phyloP scores from a whole-genome alignment of 768 basidiomycete genomes.

The Scleroderma bovista region DNA sequence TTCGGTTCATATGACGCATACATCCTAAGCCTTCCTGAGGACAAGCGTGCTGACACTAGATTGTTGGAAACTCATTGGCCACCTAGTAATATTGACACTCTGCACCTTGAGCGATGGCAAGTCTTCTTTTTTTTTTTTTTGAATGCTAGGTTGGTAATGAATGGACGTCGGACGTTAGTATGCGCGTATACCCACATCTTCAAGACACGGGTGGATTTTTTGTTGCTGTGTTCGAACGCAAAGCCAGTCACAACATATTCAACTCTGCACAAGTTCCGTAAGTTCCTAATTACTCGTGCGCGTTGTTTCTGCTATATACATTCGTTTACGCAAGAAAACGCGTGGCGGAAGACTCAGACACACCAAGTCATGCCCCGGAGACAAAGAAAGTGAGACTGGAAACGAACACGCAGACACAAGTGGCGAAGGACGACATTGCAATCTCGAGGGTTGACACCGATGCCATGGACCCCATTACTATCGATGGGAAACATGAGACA shows the following conservation, averaged over 20 bases:
- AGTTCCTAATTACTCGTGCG: background rate
- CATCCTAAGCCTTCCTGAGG: conserved; percentile 43
- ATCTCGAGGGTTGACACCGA: conserved; percentile 2
- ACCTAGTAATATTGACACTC: conserved; percentile 50
- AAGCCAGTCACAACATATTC: conserved; percentile 9
- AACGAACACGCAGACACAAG: conserved; percentile 10
- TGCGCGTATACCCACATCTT: conserved; percentile 90
- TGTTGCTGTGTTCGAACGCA: conserved; percentile 79
- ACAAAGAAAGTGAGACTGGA: conserved; percentile 47
- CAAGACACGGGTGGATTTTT: conserved; percentile 99
- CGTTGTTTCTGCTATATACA: no score
- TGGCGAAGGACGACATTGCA: conserved; percentile 2
- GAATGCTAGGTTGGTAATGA: no score
- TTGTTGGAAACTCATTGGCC: conserved; percentile 79
- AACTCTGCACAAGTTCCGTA: conserved; percentile 13
- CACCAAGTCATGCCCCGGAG: conserved; percentile 29
- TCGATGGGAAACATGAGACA: conserved; percentile 2
- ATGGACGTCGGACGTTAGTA: conserved; percentile 44
- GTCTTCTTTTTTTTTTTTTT: conserved; percentile 10
- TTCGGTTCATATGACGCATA: conserved; percentile 61
- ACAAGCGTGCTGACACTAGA: conserved; percentile 48
- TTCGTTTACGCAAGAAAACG: conserved; percentile 37
- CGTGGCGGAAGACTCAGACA: conserved; percentile 36
- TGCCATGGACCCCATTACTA: background rate
- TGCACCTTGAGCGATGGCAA: conserved; percentile 73